These are phyloP conservation scores for Dactylonectria macrodidyma DNA, from an alignment of 2,329 filamentous ascomycete species.

Conservation along the genomic window DNA sequence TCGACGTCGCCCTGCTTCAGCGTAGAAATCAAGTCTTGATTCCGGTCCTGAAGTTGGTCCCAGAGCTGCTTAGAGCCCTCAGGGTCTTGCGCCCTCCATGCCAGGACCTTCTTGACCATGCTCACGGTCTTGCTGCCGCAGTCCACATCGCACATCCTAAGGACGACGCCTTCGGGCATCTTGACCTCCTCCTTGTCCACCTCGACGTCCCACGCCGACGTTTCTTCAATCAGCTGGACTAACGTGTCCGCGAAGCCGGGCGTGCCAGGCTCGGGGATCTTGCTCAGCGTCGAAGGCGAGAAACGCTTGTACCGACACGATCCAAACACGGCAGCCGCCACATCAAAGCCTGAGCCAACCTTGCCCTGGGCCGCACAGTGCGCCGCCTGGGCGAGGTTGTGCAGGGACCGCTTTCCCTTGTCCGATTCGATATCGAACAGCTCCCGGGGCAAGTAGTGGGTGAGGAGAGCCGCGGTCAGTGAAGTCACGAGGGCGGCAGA, in stretches of 20 bases:
- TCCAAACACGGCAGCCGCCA: constrained; percentile 93
- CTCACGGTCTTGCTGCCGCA: constrained; percentile 93
- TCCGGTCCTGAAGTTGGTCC: constrained; percentile 80
- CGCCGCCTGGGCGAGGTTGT: constrained; percentile 94
- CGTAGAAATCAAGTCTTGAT: constrained; percentile 78
- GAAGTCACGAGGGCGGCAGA: constrained; percentile 95
- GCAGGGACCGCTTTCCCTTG: constrained; percentile 74
- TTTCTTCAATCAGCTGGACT: constrained; percentile 75
- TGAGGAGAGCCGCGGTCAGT: constrained; percentile 82
- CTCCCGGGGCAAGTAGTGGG: constrained; percentile 76
- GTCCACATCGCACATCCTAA: constrained; percentile 97
- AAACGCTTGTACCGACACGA: constrained; percentile 95
- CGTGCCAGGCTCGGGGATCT: constrained; percentile 76
- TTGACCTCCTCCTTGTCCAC: constrained; percentile 78
- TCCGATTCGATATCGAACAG: constrained; percentile 71
- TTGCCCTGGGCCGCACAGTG: constrained; percentile 98
- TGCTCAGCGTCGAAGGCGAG: constrained; percentile 80
- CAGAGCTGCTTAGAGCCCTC: constrained; percentile 80
- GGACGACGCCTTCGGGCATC: constrained; percentile 80
- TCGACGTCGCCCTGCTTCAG: constrained; percentile 67
- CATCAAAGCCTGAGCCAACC: constrained; percentile 95
- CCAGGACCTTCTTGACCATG: constrained; percentile 94
- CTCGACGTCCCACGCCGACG: constrained; percentile 82
- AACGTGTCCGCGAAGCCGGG: constrained; percentile 78
- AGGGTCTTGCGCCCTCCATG: constrained; percentile 79